These are phyloP conservation scores for Clathrospora elynae DNA, from an alignment of 2,329 filamentous ascomycete species.

Conservation along the genomic window DNA sequence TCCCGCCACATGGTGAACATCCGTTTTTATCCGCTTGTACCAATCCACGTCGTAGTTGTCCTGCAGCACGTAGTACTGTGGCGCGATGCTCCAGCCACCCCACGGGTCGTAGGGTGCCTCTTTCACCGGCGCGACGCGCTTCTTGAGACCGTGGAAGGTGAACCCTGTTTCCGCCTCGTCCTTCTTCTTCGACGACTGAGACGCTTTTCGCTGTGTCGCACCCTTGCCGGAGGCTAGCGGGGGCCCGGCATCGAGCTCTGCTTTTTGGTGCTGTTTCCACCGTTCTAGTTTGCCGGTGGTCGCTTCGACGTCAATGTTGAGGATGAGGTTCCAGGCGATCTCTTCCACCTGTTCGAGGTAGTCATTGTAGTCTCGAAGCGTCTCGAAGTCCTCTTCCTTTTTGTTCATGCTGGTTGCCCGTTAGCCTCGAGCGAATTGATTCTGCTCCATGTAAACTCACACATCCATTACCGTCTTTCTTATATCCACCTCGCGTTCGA, in stretches of 20 bases:
- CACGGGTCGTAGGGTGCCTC: constrained; percentile 88
- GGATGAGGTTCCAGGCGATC: constrained; percentile 85
- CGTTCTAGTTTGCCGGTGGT: constrained; percentile 64
- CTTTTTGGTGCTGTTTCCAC: constrained; percentile 76
- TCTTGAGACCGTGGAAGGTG: constrained; percentile 80
- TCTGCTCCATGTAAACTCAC: constrained; percentile 41
- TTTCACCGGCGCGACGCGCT: constrained; percentile 62
- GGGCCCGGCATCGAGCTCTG: constrained; percentile 51
- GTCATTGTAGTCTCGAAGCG: constrained; percentile 82
- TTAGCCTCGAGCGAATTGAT: constrained; percentile 8
- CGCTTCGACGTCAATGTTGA: constrained; percentile 69
- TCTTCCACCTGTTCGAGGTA: constrained; percentile 93
- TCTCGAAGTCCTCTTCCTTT: constrained; percentile 87
- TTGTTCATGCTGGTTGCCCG: constrained; percentile 73
- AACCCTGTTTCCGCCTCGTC: constrained; percentile 46
- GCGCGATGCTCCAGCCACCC: constrained; percentile 70
- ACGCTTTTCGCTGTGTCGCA: constrained; percentile 63
- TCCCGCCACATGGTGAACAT: constrained; percentile 71
- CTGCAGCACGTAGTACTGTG: constrained; percentile 70
- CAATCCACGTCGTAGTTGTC: constrained; percentile 76
- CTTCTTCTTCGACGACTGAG: constrained; percentile 3
- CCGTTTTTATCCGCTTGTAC: constrained; percentile 69
- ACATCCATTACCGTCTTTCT: constrained; percentile 72
- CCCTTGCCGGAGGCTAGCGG: constrained; percentile 66
- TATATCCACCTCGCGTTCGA: constrained; percentile 94